phyloP scores from a whole-genome alignment of 2,329 filamentous ascomycete genomes.

The Lecanicillium sp. region DNA sequence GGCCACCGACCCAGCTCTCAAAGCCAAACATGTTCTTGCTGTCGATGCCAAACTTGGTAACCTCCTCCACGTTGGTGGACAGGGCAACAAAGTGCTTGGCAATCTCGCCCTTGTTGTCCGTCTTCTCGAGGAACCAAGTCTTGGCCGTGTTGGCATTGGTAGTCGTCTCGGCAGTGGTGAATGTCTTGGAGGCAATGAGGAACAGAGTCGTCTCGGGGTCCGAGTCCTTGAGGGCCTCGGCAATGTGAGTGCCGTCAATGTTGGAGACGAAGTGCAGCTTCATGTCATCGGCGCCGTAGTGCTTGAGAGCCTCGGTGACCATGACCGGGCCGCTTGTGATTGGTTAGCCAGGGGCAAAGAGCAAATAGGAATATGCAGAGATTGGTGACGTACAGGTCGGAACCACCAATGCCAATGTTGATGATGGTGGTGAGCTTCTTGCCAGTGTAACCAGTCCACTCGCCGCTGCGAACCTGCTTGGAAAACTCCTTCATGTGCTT shows the following conservation, averaged over 20 bases:
- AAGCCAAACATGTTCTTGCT: slow-evolving; percentile 99
- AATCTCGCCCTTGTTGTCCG: slow-evolving; percentile 70
- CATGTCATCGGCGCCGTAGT: slow-evolving; percentile 79
- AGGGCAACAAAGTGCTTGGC: slow-evolving; percentile 98
- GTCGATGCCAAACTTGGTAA: slow-evolving; percentile 98
- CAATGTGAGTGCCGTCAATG: slow-evolving; percentile 97
- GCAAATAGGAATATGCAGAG: slow-evolving; percentile 16
- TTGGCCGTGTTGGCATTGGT: slow-evolving; percentile 98
- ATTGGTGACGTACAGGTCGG: slow-evolving; percentile 70
- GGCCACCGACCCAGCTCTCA: slow-evolving; percentile 95
- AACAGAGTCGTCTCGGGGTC: slow-evolving; percentile 98
- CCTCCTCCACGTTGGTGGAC: slow-evolving; percentile 90
- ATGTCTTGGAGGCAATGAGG: slow-evolving; percentile 97
- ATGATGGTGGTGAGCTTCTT: slow-evolving; percentile 96
- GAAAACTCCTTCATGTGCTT: slow-evolving; percentile 99
- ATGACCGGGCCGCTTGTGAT: slow-evolving; percentile 81
- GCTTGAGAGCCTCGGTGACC: slow-evolving; percentile 96
- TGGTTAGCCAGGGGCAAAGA: slow-evolving; percentile 17
- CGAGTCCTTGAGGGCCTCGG: slow-evolving; percentile 80
- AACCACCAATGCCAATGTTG: slow-evolving; percentile 97
- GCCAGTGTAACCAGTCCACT: slow-evolving; percentile 95
- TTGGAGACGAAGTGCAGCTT: slow-evolving; percentile 98
- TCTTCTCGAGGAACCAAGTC: slow-evolving; percentile 87
- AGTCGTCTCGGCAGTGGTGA: slow-evolving; percentile 94
- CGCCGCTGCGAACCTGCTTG: slow-evolving; percentile 84